Evolutionary conservation across 2,329 filamentous ascomycete genomes (phyloP).

Genomic region (Eutypa lata): DNA sequence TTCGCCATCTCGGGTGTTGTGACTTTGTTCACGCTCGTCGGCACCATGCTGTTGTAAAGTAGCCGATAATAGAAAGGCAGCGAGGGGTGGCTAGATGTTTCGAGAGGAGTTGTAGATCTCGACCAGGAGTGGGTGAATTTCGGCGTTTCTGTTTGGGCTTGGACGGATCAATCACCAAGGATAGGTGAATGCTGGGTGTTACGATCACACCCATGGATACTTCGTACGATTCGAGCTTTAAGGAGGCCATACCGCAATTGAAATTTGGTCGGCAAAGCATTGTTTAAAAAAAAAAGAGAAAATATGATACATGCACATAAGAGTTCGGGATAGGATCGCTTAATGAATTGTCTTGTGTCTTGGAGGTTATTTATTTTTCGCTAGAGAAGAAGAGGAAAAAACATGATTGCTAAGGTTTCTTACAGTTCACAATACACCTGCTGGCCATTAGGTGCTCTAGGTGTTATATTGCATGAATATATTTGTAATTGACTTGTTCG

Average conservation of each 20-base stretch:
- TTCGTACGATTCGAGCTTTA: background rate
- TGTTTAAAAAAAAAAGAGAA: too few species aligned
- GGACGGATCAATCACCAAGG: background rate
- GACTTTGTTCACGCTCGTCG: slow-evolving; percentile 25
- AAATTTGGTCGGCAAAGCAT: too few species aligned
- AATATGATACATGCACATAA: too few species aligned
- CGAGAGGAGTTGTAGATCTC: background rate
- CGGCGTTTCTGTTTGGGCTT: background rate
- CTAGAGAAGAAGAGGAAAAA: too few species aligned
- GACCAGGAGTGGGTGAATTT: background rate
- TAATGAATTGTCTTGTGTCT: too few species aligned
- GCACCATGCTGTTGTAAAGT: slow-evolving; percentile 30
- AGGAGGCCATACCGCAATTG: background rate
- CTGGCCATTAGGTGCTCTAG: too few species aligned
- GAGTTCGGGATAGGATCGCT: too few species aligned
- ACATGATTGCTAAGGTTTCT: too few species aligned
- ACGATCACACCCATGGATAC: background rate
- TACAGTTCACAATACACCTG: too few species aligned
- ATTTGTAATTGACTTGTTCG: too few species aligned
- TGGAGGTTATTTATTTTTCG: too few species aligned
- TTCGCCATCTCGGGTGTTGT: slow-evolving; percentile 26
- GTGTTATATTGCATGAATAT: too few species aligned
- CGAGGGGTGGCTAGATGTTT: background rate
- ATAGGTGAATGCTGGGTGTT: background rate
- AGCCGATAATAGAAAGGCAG: background rate